Evolutionary conservation across 805 yeast species (phyloP).

Genomic region (Candida xyloterini): DNA sequence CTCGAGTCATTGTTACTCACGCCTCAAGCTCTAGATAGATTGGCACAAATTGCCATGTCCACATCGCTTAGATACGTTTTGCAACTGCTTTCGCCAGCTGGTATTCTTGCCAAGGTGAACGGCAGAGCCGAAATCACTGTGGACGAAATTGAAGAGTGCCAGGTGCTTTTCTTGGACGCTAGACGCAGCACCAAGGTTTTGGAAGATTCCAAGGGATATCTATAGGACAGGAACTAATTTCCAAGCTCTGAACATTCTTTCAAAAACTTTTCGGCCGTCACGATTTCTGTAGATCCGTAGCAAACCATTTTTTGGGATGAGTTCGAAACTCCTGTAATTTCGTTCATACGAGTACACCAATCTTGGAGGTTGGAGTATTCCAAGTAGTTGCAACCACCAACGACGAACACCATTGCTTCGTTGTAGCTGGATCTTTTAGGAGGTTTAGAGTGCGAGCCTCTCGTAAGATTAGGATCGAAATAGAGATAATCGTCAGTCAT

Average conservation of each 20-base stretch:
- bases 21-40: slow-evolving; percentile 77
- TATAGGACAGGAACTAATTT: slow-evolving; percentile 16
- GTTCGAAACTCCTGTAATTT: slow-evolving; percentile 21
- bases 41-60: slow-evolving; percentile 86
- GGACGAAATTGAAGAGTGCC: slow-evolving; percentile 87
- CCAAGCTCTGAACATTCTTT: slow-evolving; percentile 61
- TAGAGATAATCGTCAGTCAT: slow-evolving; percentile 86
- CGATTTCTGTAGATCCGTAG: slow-evolving; percentile 82
- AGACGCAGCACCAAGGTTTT: slow-evolving; percentile 85
- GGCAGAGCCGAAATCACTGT: slow-evolving; percentile 64
- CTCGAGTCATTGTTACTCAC: slow-evolving; percentile 89
- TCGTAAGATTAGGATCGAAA: slow-evolving; percentile 79
- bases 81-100: slow-evolving; percentile 85
- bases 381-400: slow-evolving; percentile 94
- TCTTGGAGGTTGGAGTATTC: slow-evolving; percentile 94
- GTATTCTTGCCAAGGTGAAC: slow-evolving; percentile 72
- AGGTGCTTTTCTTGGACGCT: slow-evolving; percentile 82
- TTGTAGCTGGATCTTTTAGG: slow-evolving; percentile 81
- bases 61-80: slow-evolving; percentile 91
- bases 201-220: slow-evolving; percentile 44
- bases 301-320: slow-evolving; percentile 51
- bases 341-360: slow-evolving; percentile 49
- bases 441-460: slow-evolving; percentile 87
- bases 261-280: slow-evolving; percentile 68
- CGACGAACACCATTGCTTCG: slow-evolving; percentile 84